Conservation (phyloP, 2,329 filamentous ascomycete species). For the Fusarium armeniacum region DNA sequence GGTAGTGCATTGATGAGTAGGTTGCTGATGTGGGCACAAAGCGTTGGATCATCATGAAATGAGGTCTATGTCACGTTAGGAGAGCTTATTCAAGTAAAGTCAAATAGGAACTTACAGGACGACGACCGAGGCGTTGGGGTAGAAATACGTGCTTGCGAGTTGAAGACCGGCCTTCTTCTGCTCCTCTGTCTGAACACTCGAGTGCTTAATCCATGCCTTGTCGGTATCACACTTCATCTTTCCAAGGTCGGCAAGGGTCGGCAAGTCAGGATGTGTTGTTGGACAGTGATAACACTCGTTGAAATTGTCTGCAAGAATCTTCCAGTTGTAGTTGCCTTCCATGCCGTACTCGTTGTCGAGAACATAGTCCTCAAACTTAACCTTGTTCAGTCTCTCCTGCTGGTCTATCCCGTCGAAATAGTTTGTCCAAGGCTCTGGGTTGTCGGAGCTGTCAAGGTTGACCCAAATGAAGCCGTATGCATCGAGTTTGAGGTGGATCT, state of each 20-base stretch:
- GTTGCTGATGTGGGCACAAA: conserved; percentile 28
- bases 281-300: conserved; percentile 61
- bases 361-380: conserved; percentile 62
- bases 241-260: conserved; percentile 35
- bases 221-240: conserved; percentile 35
- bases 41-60: conserved; percentile 41
- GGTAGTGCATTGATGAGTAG: conserved; percentile 29
- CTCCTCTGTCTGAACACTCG: conserved; percentile 28
- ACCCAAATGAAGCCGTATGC: conserved; percentile 69
- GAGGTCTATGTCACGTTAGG: conserved; percentile 4
- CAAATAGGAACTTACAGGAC: conserved; percentile 23
- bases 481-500: conserved; percentile 67
- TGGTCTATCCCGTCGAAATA: conserved; percentile 64
- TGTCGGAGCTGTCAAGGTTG: conserved; percentile 64
- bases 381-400: conserved; percentile 56
- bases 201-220: conserved; percentile 34
- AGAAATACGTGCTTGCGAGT: conserved; percentile 38
- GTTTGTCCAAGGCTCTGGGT: conserved; percentile 64
- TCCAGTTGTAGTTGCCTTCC: conserved; percentile 71
- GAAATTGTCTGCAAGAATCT: conserved; percentile 72
- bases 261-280: conserved; percentile 36
- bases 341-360: conserved; percentile 70
- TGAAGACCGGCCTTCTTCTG: conserved; percentile 35
- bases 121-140: conserved; percentile 36
- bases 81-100: fast-evolving